Evolutionary conservation across 2,329 filamentous ascomycete species (phyloP), one percentile per base, ranked within the genome.

Genomic region (Paraphaeosphaeria minitans): DNA sequence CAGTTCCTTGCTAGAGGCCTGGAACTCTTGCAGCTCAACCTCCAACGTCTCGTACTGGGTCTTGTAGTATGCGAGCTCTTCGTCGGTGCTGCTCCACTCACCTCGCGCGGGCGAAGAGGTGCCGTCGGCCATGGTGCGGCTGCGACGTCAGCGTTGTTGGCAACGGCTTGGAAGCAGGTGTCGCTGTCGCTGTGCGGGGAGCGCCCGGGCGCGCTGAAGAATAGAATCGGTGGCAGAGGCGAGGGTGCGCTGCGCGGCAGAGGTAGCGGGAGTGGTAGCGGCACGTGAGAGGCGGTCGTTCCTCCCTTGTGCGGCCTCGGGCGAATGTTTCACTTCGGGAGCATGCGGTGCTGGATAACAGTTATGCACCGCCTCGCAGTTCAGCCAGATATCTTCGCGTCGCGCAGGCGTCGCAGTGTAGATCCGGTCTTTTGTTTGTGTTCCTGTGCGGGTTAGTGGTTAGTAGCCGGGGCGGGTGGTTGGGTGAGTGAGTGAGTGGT

Each of bases 31-130:
- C 61, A 99, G 86, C 78, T 99, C 95, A 54, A 88, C 83, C 79
- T 97, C 95, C 39, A 99, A 85, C 75, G 92, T 88, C 79, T 96
- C 93, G 80, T 98, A 98, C 77, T 98, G 94, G 55, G 87, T 80
- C 82, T 99, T 99, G 86, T 98, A 99, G 85, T 95, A 97, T 58
- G 89, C 85, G 53, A 99, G 83, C 61, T 93, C 90, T 73, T 95
- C 91, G 73, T 93, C 89, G 65, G 80, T 66, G 60, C 66, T 76
- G 57, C 50, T 62, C 67, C 74, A 75, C 46, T 68, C 67, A 41
- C 66, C 68, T 53, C 66, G 61, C 50, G 68, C 66, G 33, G 75
- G 73, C 60, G 75, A 75, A 41, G 74, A 72, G 14, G 71, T 67
- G 39, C 71, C 67, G 62, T 66, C 69, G 24, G 68, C 65, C 73